Conservation (phyloP, 805 yeast genomes). For the Saccharomyces mikatae region DNA sequence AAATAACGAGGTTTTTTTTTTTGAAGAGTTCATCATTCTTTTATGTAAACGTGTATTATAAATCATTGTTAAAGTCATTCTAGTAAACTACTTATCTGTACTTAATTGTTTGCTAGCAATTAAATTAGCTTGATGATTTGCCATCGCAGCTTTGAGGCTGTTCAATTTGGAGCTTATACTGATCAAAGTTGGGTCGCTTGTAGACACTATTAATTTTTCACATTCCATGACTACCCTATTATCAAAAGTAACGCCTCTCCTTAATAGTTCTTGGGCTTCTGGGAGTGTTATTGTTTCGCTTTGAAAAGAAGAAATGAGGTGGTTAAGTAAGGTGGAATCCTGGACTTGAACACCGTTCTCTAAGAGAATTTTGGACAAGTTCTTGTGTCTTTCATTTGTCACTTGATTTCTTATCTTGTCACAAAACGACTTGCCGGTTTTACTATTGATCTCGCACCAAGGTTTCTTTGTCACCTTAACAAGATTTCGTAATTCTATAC, state of each 20-base stretch:
- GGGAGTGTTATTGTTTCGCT: slow-evolving; percentile 28
- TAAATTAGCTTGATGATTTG: background rate
- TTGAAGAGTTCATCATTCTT: background rate
- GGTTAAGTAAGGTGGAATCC: slow-evolving; percentile 28
- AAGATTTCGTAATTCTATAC: slow-evolving; percentile 50
- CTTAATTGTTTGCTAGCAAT: background rate
- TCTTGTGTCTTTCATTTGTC: slow-evolving; percentile 36
- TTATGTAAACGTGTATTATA: background rate
- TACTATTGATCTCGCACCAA: slow-evolving; percentile 48
- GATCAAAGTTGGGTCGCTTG: slow-evolving; percentile 61
- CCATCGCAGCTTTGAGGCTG: background rate
- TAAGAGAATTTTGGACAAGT: slow-evolving; percentile 34
- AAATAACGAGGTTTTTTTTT: background rate
- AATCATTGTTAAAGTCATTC: background rate
- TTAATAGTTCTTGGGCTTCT: slow-evolving; percentile 45
- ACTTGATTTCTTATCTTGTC: slow-evolving; percentile 52
- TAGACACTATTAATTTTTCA: slow-evolving; percentile 50
- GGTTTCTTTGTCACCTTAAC: slow-evolving; percentile 46
- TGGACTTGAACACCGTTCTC: slow-evolving; percentile 32
- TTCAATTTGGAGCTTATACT: slow-evolving; percentile 57
- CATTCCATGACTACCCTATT: slow-evolving; percentile 52
- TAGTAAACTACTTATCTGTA: background rate
- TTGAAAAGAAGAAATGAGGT: slow-evolving; percentile 30
- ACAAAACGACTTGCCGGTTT: slow-evolving; percentile 43
- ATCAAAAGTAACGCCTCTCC: slow-evolving; percentile 54